Evolutionary conservation across 257 asterid species (phyloP).

Genomic region (Eucommia ulmoides): DNA sequence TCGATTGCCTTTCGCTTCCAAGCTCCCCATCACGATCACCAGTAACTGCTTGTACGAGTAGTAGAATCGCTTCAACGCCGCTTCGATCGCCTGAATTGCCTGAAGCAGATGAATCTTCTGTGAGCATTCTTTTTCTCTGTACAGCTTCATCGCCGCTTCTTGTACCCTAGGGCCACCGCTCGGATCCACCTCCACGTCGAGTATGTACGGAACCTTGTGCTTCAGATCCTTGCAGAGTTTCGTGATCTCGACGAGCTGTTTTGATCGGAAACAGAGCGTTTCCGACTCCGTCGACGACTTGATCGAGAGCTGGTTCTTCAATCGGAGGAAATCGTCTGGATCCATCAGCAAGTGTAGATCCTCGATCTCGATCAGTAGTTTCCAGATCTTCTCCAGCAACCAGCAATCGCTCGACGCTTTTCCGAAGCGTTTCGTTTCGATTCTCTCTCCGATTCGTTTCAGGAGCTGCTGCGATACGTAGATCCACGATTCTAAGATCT

Average conservation of each 20-base stretch:
- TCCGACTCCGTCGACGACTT: background rate
- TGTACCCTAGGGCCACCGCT: background rate
- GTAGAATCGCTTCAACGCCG: background rate
- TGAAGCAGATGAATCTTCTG: background rate
- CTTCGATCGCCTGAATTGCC: background rate
- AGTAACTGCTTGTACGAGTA: background rate
- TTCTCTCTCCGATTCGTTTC: background rate
- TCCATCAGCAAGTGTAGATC: background rate
- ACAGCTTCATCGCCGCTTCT: background rate
- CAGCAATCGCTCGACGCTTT: background rate
- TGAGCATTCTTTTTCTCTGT: background rate
- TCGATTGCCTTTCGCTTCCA: background rate
- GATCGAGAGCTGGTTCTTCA: background rate
- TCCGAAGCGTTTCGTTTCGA: background rate
- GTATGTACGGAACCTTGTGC: background rate
- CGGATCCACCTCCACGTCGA: background rate
- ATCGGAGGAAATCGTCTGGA: background rate
- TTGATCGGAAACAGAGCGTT: background rate
- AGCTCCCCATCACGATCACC: background rate
- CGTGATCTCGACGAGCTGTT: background rate
- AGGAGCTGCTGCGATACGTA: background rate
- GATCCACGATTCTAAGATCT: background rate
- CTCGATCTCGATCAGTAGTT: background rate
- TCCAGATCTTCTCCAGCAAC: background rate
- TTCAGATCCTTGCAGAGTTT: background rate